A percentile compares a stretch with the other conserved stretches of the same genome.
Evolutionary conservation across 805 yeast genomes (phyloP).

Genomic region (Nakazawaea siamensis): DNA sequence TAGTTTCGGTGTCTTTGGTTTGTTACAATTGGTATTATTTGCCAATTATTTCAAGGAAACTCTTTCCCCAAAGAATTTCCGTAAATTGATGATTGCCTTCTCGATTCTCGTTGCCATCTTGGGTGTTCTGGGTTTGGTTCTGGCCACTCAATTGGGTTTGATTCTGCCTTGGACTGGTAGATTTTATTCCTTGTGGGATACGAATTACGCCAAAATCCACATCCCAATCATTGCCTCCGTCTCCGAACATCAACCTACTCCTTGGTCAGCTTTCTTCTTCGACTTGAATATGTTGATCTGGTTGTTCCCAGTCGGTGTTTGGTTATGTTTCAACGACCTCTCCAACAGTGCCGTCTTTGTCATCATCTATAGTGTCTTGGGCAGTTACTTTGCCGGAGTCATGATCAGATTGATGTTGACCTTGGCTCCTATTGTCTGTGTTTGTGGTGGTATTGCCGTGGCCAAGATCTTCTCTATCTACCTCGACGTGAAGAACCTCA

Average conservation of each 20-base stretch:
- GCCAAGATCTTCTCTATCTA: conserved; percentile 81
- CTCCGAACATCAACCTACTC: conserved; percentile 99
- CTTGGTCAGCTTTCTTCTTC: conserved; percentile 97
- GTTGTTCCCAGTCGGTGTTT: conserved; percentile 98
- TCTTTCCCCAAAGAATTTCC: conserved; percentile 68
- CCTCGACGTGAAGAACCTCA: conserved; percentile 41
- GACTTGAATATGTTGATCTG: conserved; percentile 90
- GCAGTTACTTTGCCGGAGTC: conserved; percentile 97
- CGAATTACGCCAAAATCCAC: conserved; percentile 94
- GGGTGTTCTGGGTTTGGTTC: conserved; percentile 67
- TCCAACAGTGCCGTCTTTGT: conserved; percentile 89
- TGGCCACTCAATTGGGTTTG: conserved; percentile 81
- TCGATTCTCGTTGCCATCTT: conserved; percentile 43
- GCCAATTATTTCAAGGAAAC: conserved; percentile 74
- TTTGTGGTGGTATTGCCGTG: conserved; percentile 81
- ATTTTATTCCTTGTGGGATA: conserved; percentile 97
- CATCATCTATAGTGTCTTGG: conserved; percentile 85
- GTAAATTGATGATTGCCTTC: conserved; percentile 54
- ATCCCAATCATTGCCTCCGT: conserved; percentile 98
- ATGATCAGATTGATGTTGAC: conserved; percentile 98
- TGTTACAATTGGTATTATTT: conserved; percentile 81
- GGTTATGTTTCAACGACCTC: conserved; percentile 81
- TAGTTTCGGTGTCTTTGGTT: conserved; percentile 93
- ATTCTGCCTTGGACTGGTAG: conserved; percentile 99
- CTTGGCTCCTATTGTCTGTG: conserved; percentile 93